These are phyloP conservation scores for Aegilops longissima DNA, from an alignment of 176 grass and related monocot species.

Conservation along the genomic window DNA sequence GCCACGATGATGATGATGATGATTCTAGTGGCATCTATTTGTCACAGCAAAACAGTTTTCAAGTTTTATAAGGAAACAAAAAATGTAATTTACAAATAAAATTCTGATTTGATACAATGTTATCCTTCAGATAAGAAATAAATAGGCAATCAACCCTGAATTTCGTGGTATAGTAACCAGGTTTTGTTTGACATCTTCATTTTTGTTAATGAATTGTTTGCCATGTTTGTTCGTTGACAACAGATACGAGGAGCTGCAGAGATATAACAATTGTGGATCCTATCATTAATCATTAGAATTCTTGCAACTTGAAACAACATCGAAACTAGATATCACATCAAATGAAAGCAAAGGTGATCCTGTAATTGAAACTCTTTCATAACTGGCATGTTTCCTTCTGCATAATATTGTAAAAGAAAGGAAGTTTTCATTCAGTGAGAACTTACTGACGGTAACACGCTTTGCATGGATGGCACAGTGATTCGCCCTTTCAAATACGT, in stretches of 20 bases:
- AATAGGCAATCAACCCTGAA: neutral
- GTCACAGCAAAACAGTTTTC: neutral
- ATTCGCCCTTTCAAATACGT: conserved; percentile 48
- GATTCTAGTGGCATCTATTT: neutral
- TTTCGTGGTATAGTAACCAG: neutral
- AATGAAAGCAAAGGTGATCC: neutral
- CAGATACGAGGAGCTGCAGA: neutral
- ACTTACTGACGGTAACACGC: conserved; percentile 74
- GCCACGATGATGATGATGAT: neutral
- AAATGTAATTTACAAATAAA: neutral
- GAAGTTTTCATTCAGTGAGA: neutral
- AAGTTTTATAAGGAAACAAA: neutral
- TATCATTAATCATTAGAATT: neutral
- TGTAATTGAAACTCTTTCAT: neutral
- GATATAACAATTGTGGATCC: neutral
- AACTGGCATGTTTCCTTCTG: conserved; percentile 1
- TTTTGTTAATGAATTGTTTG: neutral
- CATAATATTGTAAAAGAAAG: conserved; percentile 17
- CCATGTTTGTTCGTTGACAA: neutral
- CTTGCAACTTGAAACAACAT: conserved; percentile 7
- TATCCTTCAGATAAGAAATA: neutral
- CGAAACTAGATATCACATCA: neutral
- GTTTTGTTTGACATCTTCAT: neutral
- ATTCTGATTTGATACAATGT: neutral
- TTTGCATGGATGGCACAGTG: conserved; percentile 64